Conservation (phyloP, 2,329 filamentous ascomycete species). For the Colletotrichum acutatum region DNA sequence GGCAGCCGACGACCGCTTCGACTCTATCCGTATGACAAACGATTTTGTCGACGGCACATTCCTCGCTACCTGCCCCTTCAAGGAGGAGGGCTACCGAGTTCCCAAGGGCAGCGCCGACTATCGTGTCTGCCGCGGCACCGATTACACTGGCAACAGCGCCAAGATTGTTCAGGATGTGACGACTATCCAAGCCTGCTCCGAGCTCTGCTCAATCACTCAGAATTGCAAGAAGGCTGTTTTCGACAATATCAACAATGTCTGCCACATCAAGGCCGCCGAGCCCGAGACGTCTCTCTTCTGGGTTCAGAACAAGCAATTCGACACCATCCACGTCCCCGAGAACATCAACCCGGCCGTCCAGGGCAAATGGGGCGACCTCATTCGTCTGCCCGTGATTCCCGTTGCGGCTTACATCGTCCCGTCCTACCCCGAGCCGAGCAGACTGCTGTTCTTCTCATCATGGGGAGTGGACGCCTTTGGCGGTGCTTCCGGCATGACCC, state of each 20-base stretch:
- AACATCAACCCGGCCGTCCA: slow-evolving; percentile 35
- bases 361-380: slow-evolving; percentile 41
- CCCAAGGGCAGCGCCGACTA: slow-evolving; percentile 18
- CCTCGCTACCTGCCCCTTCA: slow-evolving; percentile 29
- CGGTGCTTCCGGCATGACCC: slow-evolving; percentile 36
- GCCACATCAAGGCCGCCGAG: slow-evolving; percentile 37
- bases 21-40: slow-evolving; percentile 30
- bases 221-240: slow-evolving; percentile 36
- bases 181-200: slow-evolving; percentile 32
- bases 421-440: slow-evolving; percentile 38
- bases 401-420: slow-evolving; percentile 44
- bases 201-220: slow-evolving; percentile 32
- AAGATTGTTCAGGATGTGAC: slow-evolving; percentile 25
- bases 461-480: slow-evolving; percentile 41
- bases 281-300: slow-evolving; percentile 31
- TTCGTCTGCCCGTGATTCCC: slow-evolving; percentile 41
- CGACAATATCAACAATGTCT: slow-evolving; percentile 37
- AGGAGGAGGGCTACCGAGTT: slow-evolving; percentile 21
- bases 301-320: slow-evolving; percentile 36
- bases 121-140: slow-evolving; percentile 31
- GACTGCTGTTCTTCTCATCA: slow-evolving; percentile 40
- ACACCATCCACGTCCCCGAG: slow-evolving; percentile 40
- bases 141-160: slow-evolving; percentile 29
- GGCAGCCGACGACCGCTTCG: slow-evolving; percentile 32
- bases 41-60: slow-evolving; percentile 28